Conservation (phyloP, 192 early-diverging fungal genomes). For the Powellomyces hirtus region DNA sequence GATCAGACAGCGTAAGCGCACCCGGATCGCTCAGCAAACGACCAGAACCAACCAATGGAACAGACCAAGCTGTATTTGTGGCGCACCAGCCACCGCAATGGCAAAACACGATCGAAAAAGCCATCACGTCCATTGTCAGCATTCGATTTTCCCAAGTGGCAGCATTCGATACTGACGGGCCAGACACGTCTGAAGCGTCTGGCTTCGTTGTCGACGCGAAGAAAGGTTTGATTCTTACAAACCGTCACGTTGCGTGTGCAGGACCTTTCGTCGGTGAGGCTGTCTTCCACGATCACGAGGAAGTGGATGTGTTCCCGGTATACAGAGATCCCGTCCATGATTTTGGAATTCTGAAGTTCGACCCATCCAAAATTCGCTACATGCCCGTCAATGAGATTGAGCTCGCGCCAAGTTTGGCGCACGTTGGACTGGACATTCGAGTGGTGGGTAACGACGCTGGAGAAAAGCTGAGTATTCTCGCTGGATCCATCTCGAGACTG, state of each 20-base stretch:
- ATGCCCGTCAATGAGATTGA: constrained; percentile 67
- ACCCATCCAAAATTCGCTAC: constrained; percentile 69
- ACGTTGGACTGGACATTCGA: constrained; percentile 77
- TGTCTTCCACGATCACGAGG: constrained; percentile 77
- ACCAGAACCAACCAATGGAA: not conserved
- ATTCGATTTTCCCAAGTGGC: constrained; percentile 73
- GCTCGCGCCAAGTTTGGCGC: constrained; percentile 66
- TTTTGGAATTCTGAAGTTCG: constrained; percentile 61
- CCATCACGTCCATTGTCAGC: constrained; percentile 71
- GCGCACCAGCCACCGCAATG: constrained; percentile 43
- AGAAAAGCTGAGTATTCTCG: constrained; percentile 77
- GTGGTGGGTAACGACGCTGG: constrained; percentile 79
- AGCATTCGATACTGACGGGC: constrained; percentile 76
- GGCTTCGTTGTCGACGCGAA: constrained; percentile 80
- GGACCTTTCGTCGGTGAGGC: constrained; percentile 85
- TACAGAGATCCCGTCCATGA: constrained; percentile 53
- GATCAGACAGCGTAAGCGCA: not conserved
- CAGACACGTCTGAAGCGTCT: constrained; percentile 72
- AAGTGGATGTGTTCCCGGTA: constrained; percentile 69
- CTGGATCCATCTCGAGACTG: constrained; percentile 76
- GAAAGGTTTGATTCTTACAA: constrained; percentile 68
- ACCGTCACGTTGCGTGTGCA: constrained; percentile 68
- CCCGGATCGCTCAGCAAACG: not conserved
- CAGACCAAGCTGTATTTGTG: not conserved
- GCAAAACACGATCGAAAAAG: constrained; percentile 66